Evolutionary conservation across 2,329 filamentous ascomycete species (phyloP).

Genomic region (Fusarium begoniae): DNA sequence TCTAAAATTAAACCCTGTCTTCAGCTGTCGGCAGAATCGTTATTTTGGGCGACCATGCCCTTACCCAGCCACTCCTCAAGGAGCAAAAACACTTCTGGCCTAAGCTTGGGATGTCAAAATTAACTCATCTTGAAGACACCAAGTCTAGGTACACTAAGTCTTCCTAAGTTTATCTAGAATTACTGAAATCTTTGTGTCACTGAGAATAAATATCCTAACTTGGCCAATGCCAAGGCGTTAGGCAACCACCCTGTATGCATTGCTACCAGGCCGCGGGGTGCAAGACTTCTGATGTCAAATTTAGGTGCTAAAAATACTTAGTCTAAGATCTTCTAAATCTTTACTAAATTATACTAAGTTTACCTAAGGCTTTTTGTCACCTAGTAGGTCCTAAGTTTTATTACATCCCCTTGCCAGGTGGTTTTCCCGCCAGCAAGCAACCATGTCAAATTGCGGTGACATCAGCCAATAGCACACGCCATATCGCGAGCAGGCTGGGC

Average conservation of each 20-base stretch:
- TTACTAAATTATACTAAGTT: too few relatives aligned
- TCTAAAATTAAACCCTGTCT: background rate
- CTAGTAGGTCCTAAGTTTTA: too few relatives aligned
- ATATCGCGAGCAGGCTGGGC: background rate
- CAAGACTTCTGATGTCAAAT: too few relatives aligned
- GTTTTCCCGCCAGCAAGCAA: background rate
- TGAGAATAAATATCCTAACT: too few relatives aligned
- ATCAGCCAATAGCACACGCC: background rate
- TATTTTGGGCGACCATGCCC: background rate
- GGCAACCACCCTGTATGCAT: background rate
- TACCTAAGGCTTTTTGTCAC: too few relatives aligned
- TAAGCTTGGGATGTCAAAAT: background rate
- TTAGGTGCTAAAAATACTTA: too few relatives aligned
- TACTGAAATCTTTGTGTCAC: background rate
- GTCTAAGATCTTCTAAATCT: too few relatives aligned
- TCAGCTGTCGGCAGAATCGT: background rate
- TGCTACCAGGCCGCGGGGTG: background rate
- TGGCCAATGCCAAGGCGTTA: background rate
- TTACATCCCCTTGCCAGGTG: too few relatives aligned
- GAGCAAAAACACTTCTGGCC: background rate
- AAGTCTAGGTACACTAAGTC: background rate
- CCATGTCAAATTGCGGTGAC: background rate
- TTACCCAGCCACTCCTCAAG: background rate
- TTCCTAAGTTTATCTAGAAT: background rate
- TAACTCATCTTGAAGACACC: accelerated